These are phyloP conservation scores for Rhizomucor miehei DNA, from an alignment of 371 early-diverging fungal genomes.

Conservation along the genomic window DNA sequence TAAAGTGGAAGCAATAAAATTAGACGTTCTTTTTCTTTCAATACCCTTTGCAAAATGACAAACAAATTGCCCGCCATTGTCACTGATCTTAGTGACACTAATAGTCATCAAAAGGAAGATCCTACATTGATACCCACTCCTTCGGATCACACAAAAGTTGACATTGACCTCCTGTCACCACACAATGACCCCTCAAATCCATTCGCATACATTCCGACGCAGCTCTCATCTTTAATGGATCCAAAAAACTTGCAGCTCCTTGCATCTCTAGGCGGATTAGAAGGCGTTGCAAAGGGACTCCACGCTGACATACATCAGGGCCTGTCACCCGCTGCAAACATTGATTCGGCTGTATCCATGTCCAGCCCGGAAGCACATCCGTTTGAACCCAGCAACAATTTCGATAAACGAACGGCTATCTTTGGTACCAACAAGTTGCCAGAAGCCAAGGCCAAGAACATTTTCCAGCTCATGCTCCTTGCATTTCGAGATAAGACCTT, in stretches of 20 bases:
- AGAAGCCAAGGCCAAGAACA: slow-evolving; percentile 53
- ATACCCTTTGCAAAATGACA: no score
- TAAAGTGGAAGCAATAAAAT: no score
- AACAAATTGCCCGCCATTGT: slow-evolving; percentile 10
- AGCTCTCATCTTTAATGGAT: slow-evolving; percentile 53
- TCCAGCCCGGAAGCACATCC: neutral
- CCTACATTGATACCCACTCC: slow-evolving; percentile 1
- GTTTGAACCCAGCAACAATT: slow-evolving; percentile 6
- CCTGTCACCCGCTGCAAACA: slow-evolving; percentile 28
- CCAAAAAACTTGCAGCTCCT: slow-evolving; percentile 54
- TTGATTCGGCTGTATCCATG: slow-evolving; percentile 15
- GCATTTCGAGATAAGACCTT: slow-evolving; percentile 83
- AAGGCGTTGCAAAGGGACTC: slow-evolving; percentile 53
- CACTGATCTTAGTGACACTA: slow-evolving; percentile 5
- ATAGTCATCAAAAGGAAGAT: neutral
- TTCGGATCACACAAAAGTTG: slow-evolving; percentile 6
- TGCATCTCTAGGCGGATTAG: slow-evolving; percentile 43
- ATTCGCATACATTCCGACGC: slow-evolving; percentile 49
- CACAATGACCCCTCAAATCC: slow-evolving; percentile 47
- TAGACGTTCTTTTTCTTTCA: slow-evolving; percentile 1
- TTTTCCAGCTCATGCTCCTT: slow-evolving; percentile 70
- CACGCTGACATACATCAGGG: slow-evolving; percentile 49
- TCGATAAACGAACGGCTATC: slow-evolving; percentile 11
- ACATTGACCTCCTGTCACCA: slow-evolving; percentile 17
- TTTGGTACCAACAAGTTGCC: slow-evolving; percentile 73